phyloP scores from a whole-genome alignment of 495 filamentous ascomycete genomes.

The Talaromyces ruber region DNA sequence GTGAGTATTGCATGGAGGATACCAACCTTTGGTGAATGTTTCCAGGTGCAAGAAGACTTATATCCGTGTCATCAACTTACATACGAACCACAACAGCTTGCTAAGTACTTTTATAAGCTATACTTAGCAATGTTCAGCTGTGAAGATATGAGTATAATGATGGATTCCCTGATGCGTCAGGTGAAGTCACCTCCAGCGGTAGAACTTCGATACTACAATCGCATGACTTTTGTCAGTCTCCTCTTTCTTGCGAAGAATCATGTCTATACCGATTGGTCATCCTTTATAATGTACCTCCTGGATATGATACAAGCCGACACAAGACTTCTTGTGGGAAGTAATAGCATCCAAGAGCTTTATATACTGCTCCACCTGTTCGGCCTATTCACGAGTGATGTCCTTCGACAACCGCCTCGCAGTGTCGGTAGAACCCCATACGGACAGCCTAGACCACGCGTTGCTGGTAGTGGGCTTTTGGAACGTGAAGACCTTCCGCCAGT shows the following conservation, averaged over 20 bases:
- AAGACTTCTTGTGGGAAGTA: background rate
- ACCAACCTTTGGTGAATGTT: background rate
- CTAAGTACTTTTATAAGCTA: background rate
- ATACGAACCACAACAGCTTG: background rate
- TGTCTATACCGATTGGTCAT: background rate
- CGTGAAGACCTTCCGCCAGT: background rate
- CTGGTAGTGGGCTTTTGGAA: background rate
- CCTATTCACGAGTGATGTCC: background rate
- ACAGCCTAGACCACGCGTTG: background rate
- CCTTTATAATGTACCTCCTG: background rate
- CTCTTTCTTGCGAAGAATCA: background rate
- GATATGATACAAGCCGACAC: background rate
- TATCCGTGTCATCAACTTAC: background rate
- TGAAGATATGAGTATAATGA: background rate
- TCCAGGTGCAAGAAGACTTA: background rate
- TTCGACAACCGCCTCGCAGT: background rate
- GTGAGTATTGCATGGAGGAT: background rate
- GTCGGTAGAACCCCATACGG: background rate
- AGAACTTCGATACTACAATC: background rate
- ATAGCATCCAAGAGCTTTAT: background rate
- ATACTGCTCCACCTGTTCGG: background rate
- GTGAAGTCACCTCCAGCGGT: background rate
- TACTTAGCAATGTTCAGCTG: background rate
- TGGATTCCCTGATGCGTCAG: background rate
- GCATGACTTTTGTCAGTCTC: background rate